Evolutionary conservation across 148 eudicot species (phyloP), one percentile per base, ranked within the genome.

Genomic region (Beta vulgaris): DNA sequence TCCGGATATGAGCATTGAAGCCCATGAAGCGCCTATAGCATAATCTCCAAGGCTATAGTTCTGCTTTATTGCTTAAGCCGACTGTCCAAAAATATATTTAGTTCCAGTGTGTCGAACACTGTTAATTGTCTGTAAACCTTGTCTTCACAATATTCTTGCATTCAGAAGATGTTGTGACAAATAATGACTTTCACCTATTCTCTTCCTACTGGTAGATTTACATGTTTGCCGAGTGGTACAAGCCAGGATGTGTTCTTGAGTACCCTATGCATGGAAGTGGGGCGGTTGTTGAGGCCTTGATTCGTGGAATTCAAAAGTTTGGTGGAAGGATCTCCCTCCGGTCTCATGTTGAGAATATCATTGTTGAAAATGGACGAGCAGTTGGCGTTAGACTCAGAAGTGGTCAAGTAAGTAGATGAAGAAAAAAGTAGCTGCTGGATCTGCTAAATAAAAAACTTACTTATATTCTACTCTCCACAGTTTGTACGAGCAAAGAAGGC

Each of bases 151-250:
- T n/a, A 1, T 31, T 10, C 37, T 61, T 72, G 44, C 43, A 54
- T 60, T 53, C 42, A 39, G 28, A 39, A 21, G 66, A 68, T 28
- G 16, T 12, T 25, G 18, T 39, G 34, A 42, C 2, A 1, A 23
- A 43, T 13, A 67, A 42, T 67, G n/a, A 42, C 19, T 66, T 40
- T 67, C 35, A 42, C 53, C 31, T 23, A 55, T 49, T 44, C 58
- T 71, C 69, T 35, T 69, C 42, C 21, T 39, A 58, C n/a, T 76
- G 74, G 64, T 83, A 95, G 98, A 84, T 95, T 63, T 95, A 95
- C 85, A 95, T 95, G 98, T 92, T 95, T 82, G 91, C 98, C 16
- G 98, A 95, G 86, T 95, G 98, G 98, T 95, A 95, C 85, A 95
- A 95, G 83, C 97, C 98, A 57, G 97, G 97, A 58, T 88, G 96